A percentile compares a stretch with the other conserved stretches of the same genome.
These are phyloP conservation scores for Triticum timopheevii DNA, from an alignment of 176 grass and related monocot genomes.

Conservation along the genomic window DNA sequence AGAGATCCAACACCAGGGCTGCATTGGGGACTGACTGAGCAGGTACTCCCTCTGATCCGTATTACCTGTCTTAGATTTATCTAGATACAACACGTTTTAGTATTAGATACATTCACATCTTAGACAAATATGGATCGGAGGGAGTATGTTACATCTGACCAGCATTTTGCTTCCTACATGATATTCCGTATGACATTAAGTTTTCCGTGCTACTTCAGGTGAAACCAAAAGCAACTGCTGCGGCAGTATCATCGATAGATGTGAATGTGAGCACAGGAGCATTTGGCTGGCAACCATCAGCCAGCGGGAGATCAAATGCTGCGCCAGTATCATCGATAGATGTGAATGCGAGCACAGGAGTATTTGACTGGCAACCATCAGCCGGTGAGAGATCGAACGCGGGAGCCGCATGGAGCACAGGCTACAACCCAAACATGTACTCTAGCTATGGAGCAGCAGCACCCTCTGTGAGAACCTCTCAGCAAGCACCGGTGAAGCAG, in stretches of 20 bases:
- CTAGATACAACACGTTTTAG: too few species aligned
- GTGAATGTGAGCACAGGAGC: constrained; percentile 11
- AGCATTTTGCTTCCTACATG: constrained; percentile 11
- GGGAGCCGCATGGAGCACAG: constrained; percentile 12
- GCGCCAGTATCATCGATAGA: neutral
- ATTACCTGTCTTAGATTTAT: too few species aligned
- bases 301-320: constrained; percentile 24
- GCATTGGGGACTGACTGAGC: constrained; percentile 34
- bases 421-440: constrained; percentile 20
- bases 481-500: constrained; percentile 38
- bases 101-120: too few species aligned
- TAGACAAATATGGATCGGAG: too few species aligned
- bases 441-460: constrained; percentile 22
- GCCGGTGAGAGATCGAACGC: constrained; percentile 18
- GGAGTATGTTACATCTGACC: neutral
- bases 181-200: neutral
- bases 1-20: constrained; percentile 12
- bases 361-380: constrained; percentile 30
- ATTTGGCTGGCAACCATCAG: constrained; percentile 30
- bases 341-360: constrained; percentile 6
- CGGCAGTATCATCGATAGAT: neutral
- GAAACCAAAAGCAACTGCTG: constrained; percentile 21
- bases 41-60: constrained; percentile 20
- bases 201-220: constrained; percentile 13
- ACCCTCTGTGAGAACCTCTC: constrained; percentile 8